Base-by-base conservation (phyloP, 345 rosid genomes). In the Citrus australasica region DNA sequence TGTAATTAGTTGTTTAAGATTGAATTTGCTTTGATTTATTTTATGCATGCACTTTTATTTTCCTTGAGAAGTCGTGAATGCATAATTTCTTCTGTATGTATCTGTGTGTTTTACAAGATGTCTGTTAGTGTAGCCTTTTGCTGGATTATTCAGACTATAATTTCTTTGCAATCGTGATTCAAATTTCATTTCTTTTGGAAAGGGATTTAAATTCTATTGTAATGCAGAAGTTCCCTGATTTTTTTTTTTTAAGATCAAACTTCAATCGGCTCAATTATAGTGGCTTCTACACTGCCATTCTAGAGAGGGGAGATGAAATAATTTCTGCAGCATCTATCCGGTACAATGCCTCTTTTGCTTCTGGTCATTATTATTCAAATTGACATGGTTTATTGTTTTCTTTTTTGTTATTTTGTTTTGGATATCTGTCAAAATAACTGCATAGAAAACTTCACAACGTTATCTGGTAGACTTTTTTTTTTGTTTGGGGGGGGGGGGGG, bases 281-380 rank as follows among this genome's bases (percentile, higher is more conserved):
- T 77, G 93, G 98, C 60, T 94, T 94, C 83, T 92, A 91, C 76
- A 87, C 96, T 73, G 92, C 86, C 81, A 82, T 92, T 73, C 81
- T 94, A 79, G 98, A 94, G 84, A 92, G 92, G 81, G 98, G 96
- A n/a, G 97, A 94, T 51, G 97, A 94, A 81, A 89, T 92, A 79
- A 90, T 92, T 69, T 91, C 92, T 42, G 89, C 91, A 37, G 94
- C 98, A 75, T 94, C 96, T 80, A 80, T 92, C 84, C 91, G 97
- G 98, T 94, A 82, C 75, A 22, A n/a, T 75, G 53, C 69, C 55
- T 74, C 38, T 69, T 65, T 8, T 65, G 46, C 30, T 66, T n/a
- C 4, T 79, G 62, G 28, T 65, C 76, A 70, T 73, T 78, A 65
- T 13, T 61, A 48, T 10, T 6, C 58, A 68, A 40, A 37, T 69